A percentile compares a stretch with the other conserved stretches of the same genome.
Evolutionary conservation across 306 rosid genomes (phyloP).

Genomic region (Gillenia trifoliata): DNA sequence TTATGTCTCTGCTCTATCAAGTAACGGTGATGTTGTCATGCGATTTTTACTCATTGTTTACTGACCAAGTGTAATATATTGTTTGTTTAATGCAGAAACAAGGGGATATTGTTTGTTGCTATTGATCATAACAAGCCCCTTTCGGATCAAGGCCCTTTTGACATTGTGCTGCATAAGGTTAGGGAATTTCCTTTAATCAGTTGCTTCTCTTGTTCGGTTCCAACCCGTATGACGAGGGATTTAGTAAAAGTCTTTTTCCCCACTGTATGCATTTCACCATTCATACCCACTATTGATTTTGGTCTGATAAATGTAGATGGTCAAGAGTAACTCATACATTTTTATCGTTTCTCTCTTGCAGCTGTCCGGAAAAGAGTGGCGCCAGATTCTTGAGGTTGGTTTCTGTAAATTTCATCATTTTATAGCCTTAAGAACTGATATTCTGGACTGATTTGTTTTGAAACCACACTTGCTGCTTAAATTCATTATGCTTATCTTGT

Average conservation of each 20-base stretch:
- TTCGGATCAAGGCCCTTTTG: conserved; percentile 88
- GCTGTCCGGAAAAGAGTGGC: conserved; percentile 88
- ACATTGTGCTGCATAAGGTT: conserved; percentile 85
- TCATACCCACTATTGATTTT: not conserved
- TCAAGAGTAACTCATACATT: no score
- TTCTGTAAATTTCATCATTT: not conserved
- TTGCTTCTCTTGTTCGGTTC: not conserved
- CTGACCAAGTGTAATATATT: conserved; percentile 10
- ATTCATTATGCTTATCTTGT: not conserved
- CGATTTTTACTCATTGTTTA: not conserved
- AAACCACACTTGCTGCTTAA: not conserved
- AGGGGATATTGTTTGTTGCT: conserved; percentile 77
- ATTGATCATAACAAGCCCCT: conserved; percentile 70
- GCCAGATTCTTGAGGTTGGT: conserved; percentile 89
- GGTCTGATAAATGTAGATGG: no score
- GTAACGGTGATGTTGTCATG: not conserved
- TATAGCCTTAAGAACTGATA: not conserved
- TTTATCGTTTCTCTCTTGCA: conserved; percentile 31
- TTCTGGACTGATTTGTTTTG: conserved; percentile 10
- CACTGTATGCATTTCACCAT: not conserved
- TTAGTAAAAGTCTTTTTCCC: not conserved
- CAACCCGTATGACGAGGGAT: not conserved
- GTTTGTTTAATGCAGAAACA: conserved; percentile 51
- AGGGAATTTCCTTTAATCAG: conserved; percentile 5
- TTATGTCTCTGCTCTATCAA: not conserved